A percentile compares a stretch with the other conserved stretches of the same genome.
These are phyloP conservation scores for Hirsutella thompsonii DNA, from an alignment of 2,329 filamentous ascomycete genomes.

Conservation along the genomic window DNA sequence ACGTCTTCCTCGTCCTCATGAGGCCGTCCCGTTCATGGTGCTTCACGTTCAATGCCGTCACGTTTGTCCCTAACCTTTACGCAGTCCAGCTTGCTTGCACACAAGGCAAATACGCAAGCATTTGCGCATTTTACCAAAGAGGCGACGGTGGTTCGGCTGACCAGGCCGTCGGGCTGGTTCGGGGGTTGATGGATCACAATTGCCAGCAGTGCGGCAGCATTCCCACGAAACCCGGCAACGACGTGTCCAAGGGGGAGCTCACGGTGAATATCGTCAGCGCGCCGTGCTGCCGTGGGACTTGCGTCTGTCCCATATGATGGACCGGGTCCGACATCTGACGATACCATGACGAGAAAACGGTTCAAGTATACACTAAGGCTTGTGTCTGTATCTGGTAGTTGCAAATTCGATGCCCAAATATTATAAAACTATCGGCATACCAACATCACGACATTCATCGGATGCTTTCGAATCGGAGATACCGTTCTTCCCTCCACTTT, in stretches of 20 bases:
- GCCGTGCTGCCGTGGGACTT: slow-evolving; percentile 8
- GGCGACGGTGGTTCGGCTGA: slow-evolving; percentile 6
- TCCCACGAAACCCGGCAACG: slow-evolving; percentile 8
- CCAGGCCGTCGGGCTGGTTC: slow-evolving; percentile 5
- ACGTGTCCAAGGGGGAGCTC: slow-evolving; percentile 8
- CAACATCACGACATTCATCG: too few relatives aligned
- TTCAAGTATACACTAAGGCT: too few relatives aligned
- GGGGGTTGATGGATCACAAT: slow-evolving; percentile 6
- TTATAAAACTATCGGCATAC: too few relatives aligned
- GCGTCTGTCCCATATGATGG: slow-evolving; percentile 7
- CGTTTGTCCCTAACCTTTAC: too few relatives aligned
- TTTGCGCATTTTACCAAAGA: slow-evolving; percentile 9
- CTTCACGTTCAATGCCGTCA: too few relatives aligned
- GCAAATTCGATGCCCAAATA: too few relatives aligned
- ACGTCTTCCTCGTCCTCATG: neutral
- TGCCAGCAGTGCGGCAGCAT: slow-evolving; percentile 8
- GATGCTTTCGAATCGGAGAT: slow-evolving; percentile 7
- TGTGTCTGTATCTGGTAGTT: too few relatives aligned
- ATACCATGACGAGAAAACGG: too few relatives aligned
- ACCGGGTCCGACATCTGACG: too few relatives aligned
- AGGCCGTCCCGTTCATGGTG: too few relatives aligned
- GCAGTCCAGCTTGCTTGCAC: slow-evolving; percentile 9
- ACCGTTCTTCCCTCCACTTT: slow-evolving; percentile 18
- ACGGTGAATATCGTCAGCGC: slow-evolving; percentile 8
- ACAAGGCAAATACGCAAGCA: slow-evolving; percentile 4